A percentile compares a stretch with the other conserved stretches of the same genome.
phyloP scores from a whole-genome alignment of 2,329 filamentous ascomycete genomes.

The Neofusicoccum cordaticola region DNA sequence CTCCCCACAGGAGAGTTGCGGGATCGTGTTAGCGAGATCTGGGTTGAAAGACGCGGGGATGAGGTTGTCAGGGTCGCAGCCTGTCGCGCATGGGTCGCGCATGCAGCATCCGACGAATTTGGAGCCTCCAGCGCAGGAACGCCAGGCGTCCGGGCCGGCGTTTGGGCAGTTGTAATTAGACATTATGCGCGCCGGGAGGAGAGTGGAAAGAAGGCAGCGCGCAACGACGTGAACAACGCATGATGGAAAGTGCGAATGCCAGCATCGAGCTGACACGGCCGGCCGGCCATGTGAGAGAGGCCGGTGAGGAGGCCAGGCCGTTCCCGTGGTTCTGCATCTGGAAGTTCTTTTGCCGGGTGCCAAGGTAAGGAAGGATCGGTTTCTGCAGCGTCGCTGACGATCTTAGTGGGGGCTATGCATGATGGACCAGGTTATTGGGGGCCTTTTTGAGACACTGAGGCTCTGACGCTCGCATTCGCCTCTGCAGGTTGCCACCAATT shows the following conservation, averaged over 20 bases:
- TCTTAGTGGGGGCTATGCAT: too few relatives aligned
- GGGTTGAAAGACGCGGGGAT: constrained; percentile 32
- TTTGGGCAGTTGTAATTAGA: constrained; percentile 30
- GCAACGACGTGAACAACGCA: neutral
- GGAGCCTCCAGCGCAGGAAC: constrained; percentile 30
- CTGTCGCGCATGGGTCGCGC: constrained; percentile 35
- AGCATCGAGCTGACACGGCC: neutral
- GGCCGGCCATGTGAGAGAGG: too few relatives aligned
- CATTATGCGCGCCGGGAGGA: neutral
- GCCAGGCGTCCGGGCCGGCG: constrained; percentile 30
- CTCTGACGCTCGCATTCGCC: too few relatives aligned
- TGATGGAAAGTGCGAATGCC: too few relatives aligned
- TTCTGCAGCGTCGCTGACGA: too few relatives aligned
- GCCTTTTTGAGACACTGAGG: too few relatives aligned
- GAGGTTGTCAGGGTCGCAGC: constrained; percentile 35
- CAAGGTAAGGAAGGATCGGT: too few relatives aligned
- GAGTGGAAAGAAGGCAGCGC: neutral
- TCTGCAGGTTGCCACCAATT: too few relatives aligned
- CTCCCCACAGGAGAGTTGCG: constrained; percentile 32
- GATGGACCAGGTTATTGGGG: too few relatives aligned
- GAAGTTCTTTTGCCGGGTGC: too few relatives aligned
- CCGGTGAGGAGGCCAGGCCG: too few relatives aligned
- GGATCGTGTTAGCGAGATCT: constrained; percentile 30
- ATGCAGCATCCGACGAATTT: constrained; percentile 43
- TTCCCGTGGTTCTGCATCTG: too few relatives aligned